Percentiles rank a stretch among this genome's conserved stretches.
Evolutionary conservation across 805 yeast species (phyloP).

Genomic region (Sugiyamaella mastotermitis): DNA sequence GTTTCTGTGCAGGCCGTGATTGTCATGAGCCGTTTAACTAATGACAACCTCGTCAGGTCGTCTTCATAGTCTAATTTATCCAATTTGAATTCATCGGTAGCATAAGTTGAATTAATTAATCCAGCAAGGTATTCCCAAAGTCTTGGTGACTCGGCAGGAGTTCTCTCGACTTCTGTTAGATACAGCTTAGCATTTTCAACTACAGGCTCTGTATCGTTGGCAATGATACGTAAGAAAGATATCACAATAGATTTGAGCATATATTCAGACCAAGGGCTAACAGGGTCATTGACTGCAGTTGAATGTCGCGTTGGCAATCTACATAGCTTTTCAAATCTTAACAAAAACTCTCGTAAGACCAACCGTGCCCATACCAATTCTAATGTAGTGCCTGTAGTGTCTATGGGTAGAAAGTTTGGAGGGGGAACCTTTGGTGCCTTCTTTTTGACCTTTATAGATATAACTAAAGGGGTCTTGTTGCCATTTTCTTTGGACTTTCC

Average conservation of each 20-base stretch:
- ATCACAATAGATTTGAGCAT: constrained; percentile 30
- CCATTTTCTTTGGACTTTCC: constrained; percentile 2
- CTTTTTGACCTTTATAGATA: constrained; percentile 5
- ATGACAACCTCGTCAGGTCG: constrained; percentile 24
- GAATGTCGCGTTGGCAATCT: constrained; percentile 30
- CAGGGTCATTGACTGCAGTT: constrained; percentile 30
- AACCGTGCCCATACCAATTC: constrained; percentile 30
- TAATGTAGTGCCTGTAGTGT: constrained; percentile 21
- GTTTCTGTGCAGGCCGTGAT: constrained; percentile 31
- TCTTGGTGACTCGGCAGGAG: constrained; percentile 27
- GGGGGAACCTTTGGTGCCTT: constrained; percentile 13
- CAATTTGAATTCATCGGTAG: no score
- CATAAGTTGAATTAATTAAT: constrained; percentile 11
- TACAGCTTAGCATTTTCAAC: constrained; percentile 21
- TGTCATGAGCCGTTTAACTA: constrained; percentile 24
- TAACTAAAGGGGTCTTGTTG: constrained; percentile 1
- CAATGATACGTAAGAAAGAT: constrained; percentile 27
- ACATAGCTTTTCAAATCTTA: constrained; percentile 34
- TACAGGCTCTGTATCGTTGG: constrained; percentile 29
- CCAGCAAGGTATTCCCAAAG: constrained; percentile 30
- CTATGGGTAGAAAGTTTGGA: constrained; percentile 10
- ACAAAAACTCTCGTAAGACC: constrained; percentile 32
- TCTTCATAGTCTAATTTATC: constrained; percentile 16
- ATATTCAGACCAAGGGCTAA: constrained; percentile 31
- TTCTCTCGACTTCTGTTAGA: constrained; percentile 28